phyloP scores from a whole-genome alignment of 1,284 basidiomycete genomes.

The Volvariella surrecta region DNA sequence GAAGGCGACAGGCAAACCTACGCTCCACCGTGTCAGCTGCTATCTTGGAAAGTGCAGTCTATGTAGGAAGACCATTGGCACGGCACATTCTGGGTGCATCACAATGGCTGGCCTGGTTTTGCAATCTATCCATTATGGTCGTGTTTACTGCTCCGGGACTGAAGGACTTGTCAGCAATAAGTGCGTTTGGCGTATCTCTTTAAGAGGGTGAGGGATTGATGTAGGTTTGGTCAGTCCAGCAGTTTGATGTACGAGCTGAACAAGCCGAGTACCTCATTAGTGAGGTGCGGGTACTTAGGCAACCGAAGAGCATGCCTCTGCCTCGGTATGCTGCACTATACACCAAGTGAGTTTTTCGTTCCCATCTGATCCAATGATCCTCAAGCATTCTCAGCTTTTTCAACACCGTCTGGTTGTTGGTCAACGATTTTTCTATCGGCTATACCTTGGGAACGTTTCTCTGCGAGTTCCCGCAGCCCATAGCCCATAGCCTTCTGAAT shows the following conservation, averaged over 20 bases:
- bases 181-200: constrained; percentile 14
- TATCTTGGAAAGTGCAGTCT: too few species aligned
- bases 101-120: too few species aligned
- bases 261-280: constrained; percentile 33
- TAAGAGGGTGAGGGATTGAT: too few species aligned
- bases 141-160: constrained; percentile 8
- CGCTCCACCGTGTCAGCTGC: too few species aligned
- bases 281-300: constrained; percentile 24
- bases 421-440: constrained; percentile 87
- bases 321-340: constrained; percentile 38
- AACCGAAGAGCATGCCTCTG: constrained; percentile 21
- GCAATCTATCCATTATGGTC: too few species aligned
- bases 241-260: constrained; percentile 36
- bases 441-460: constrained; percentile 62
- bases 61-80: too few species aligned
- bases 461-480: constrained; percentile 45
- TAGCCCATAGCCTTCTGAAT: constrained; percentile 31
- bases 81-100: too few species aligned
- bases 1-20: too few species aligned
- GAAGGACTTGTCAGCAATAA: constrained; percentile 28
- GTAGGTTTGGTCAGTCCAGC: constrained; percentile 28
- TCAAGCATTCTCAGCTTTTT: constrained; percentile 56
- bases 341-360: constrained; percentile 39
- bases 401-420: constrained; percentile 84
- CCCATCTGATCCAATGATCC: constrained; percentile 4